Evolutionary conservation across 495 filamentous ascomycete genomes (phyloP).

Genomic region (Penicillium nucicola): DNA sequence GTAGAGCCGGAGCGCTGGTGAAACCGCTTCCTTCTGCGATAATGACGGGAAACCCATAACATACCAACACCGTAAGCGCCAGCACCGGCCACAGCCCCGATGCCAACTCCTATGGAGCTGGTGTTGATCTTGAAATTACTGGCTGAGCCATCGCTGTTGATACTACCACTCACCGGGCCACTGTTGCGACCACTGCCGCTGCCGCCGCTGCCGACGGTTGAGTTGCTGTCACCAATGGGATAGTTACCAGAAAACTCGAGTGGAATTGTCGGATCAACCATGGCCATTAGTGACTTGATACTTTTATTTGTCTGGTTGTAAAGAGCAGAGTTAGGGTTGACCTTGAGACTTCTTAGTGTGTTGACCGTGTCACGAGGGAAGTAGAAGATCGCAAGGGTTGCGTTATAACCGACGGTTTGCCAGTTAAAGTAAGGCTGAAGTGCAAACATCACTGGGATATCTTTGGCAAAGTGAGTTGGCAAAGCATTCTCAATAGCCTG

Average conservation of each 20-base stretch:
- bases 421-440: constrained; percentile 78
- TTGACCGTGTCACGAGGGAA: constrained; percentile 66
- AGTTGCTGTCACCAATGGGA: constrained; percentile 27
- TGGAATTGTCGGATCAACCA: constrained; percentile 84
- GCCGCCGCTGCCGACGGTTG: constrained; percentile 10
- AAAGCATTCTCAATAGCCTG: constrained; percentile 69
- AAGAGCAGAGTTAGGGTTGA: constrained; percentile 62
- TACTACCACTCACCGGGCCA: constrained; percentile 13
- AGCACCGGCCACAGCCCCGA: constrained; percentile 74
- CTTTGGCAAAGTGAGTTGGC: constrained; percentile 36
- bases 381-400: constrained; percentile 73
- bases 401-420: constrained; percentile 67
- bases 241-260: constrained; percentile 58
- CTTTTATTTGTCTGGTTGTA: constrained; percentile 62
- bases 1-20: constrained; percentile 72
- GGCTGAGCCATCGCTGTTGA: constrained; percentile 43
- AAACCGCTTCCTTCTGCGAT: constrained; percentile 78
- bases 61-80: constrained; percentile 97
- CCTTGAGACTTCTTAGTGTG: constrained; percentile 59
- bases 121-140: constrained; percentile 53
- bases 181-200: constrained; percentile 19
- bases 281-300: constrained; percentile 63
- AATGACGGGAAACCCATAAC: constrained; percentile 92
- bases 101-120: constrained; percentile 80
- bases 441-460: constrained; percentile 61